Evolutionary conservation across 1,284 basidiomycete genomes (phyloP), one percentile per base, ranked within the genome.

Genomic region (Austroboletus rostrupii): DNA sequence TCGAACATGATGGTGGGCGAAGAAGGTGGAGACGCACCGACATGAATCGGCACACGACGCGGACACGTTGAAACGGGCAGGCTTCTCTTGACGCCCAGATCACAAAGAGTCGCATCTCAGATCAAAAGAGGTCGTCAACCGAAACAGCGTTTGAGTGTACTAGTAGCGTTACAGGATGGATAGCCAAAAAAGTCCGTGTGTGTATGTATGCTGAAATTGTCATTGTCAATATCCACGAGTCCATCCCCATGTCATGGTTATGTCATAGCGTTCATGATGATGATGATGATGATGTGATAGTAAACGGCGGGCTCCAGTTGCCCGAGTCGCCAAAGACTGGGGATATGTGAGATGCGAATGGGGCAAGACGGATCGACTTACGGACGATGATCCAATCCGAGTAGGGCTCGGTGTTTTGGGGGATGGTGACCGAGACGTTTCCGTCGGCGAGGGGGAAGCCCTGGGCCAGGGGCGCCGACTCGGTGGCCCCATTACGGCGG

Each of bases 291-390:
- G 32, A 49, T 23, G 57, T 26, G 23, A 76, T 78, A 8, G 65
- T 61, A 45, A 78, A 77, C 40, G 54, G 0, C 0, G 58, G 62
- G 50, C 73, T 76, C 56, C 62, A 72, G 49, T 79, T 70, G 31
- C 76, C 78, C 40, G 77, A 78, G 56, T 77, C 72, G 13, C 79
- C 78, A 49, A 79, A 70, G 43, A 81, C 77, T 80, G 35, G 21
- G 44, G 41, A 26, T 5, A 8, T 1, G 23, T 26, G 11, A 38
- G 21, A 1, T 31, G 40, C 9, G 10, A 31, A 8, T 17, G 26
- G 26, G 40, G 3, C 0, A 1, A 12, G 19, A 7, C 3, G 14
- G 46, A 38, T 42, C 33, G 37, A 72, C 74, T 68, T 53, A 77
- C 75, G 62, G 42, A 78, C 73, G 29, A 78, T 33, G 6, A 57